A percentile compares a stretch with the other conserved stretches of the same genome.
Evolutionary conservation across 148 eudicot genomes (phyloP).

Genomic region (Rhododendron simsii): DNA sequence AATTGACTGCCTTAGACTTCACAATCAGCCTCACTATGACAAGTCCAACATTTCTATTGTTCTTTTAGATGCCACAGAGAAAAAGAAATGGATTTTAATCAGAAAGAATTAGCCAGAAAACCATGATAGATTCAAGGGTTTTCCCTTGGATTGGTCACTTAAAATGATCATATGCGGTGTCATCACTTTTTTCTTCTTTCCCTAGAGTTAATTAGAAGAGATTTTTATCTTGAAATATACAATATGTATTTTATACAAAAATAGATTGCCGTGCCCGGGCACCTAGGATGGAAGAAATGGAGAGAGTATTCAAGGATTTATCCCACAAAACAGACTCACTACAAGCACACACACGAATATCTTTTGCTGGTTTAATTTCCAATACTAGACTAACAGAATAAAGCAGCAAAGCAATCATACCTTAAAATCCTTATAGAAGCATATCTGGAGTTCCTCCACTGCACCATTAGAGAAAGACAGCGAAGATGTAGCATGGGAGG

Average conservation of each 20-base stretch:
- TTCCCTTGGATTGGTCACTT: not conserved
- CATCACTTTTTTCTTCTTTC: not conserved
- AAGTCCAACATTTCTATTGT: no score
- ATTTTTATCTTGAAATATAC: not conserved
- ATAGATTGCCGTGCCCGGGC: not conserved
- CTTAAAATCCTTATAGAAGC: slow-evolving; percentile 91
- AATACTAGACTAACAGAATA: not conserved
- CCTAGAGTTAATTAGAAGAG: not conserved
- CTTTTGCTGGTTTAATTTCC: not conserved
- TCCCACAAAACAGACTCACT: not conserved
- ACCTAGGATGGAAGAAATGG: not conserved
- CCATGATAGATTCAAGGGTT: not conserved
- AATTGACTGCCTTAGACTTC: no score
- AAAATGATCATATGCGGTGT: not conserved
- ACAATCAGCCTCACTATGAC: no score
- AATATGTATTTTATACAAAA: not conserved
- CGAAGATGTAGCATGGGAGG: slow-evolving; percentile 73
- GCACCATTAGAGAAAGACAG: slow-evolving; percentile 61
- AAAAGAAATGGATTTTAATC: not conserved
- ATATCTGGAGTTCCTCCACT: slow-evolving; percentile 63
- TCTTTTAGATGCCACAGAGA: no score
- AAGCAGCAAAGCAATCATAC: slow-evolving; percentile 29
- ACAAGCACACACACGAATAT: not conserved
- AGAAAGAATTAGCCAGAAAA: not conserved
- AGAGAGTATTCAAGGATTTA: not conserved